These are phyloP conservation scores for Talaromyces sp. DNA, from an alignment of 2,329 filamentous ascomycete genomes.

Conservation along the genomic window DNA sequence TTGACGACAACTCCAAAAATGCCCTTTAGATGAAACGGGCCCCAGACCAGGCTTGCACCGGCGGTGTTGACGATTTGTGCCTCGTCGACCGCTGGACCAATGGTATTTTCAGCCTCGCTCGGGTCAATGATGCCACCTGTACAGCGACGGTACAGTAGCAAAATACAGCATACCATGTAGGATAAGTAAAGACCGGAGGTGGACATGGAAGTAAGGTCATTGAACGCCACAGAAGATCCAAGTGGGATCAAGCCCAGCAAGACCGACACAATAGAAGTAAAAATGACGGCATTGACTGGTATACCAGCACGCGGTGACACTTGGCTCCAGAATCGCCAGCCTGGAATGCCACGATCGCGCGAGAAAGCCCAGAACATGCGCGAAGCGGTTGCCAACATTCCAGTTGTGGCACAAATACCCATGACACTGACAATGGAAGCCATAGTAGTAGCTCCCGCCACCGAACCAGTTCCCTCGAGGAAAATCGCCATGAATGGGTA, in stretches of 20 bases:
- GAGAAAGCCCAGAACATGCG: constrained; percentile 32
- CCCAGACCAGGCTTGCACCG: constrained; percentile 17
- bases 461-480: constrained; percentile 37
- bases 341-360: constrained; percentile 30
- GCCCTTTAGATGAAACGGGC: constrained; percentile 30
- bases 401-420: constrained; percentile 23
- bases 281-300: constrained; percentile 20
- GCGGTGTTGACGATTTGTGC: constrained; percentile 11
- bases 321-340: constrained; percentile 19
- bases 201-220: constrained; percentile 44
- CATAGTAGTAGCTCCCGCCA: constrained; percentile 24
- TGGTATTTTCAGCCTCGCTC: constrained; percentile 15
- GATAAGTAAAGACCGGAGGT: constrained; percentile 42
- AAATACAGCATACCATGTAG: constrained; percentile 42
- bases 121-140: constrained; percentile 27
- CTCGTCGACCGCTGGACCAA: constrained; percentile 22
- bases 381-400: constrained; percentile 23
- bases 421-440: constrained; percentile 27
- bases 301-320: constrained; percentile 18
- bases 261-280: constrained; percentile 21
- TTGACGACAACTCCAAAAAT: constrained; percentile 39
- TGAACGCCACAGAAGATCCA: constrained; percentile 44
- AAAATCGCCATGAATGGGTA: constrained; percentile 40
- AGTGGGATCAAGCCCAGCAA: constrained; percentile 47
- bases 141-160: constrained; percentile 38